Evolutionary conservation across 768 basidiomycete species (phyloP), one percentile per base, ranked within the genome.

Genomic region (Atractiella rhizophila): DNA sequence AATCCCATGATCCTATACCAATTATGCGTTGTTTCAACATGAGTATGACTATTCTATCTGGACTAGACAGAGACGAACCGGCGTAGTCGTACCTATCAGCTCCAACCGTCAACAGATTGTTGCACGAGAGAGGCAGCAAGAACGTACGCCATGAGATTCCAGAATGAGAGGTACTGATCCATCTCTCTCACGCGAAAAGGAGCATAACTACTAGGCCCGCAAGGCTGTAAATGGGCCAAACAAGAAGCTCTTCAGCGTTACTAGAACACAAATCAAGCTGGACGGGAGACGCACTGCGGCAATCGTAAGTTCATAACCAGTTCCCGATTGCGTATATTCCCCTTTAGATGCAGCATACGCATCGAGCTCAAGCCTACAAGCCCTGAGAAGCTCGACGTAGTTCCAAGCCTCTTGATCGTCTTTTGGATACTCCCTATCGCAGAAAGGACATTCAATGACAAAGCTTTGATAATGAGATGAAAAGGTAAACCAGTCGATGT

Each of bases 161-260:
- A 96, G 57, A 94, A 85, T 53, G 82, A 78, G 19, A 98, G 71
- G 43, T 68, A 73, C 44, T 65, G 65, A 56, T 85, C 75, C 86
- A 98, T 96, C 46, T 79, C 79, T 19, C 58, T 61, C 34, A 83
- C 64, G 44, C 71, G 66, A 6, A 96, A 64, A 49, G 74, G 78
- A 56, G 72, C 63, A 60, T 82, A 85, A 51, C 91, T 73, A 48
- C 76, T 67, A 2, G 75, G 69, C 24, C 91, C 91, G 58, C 83
- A 88, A 2, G 91, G 86, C 1, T 88, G 80, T 12, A 24, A 23
- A 11, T 27, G 33, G 32, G 7, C 12, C 9, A 27, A 10, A 16
- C 20, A 6, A n/a, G 11, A 21, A n/a, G 8, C 23, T n/a, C 28
- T 6, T 36, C 4, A 27, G 29, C 12, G 18, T 7, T 35, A 37